These are phyloP conservation scores for Piloderma croceum DNA, from an alignment of 768 basidiomycete genomes.

Conservation along the genomic window DNA sequence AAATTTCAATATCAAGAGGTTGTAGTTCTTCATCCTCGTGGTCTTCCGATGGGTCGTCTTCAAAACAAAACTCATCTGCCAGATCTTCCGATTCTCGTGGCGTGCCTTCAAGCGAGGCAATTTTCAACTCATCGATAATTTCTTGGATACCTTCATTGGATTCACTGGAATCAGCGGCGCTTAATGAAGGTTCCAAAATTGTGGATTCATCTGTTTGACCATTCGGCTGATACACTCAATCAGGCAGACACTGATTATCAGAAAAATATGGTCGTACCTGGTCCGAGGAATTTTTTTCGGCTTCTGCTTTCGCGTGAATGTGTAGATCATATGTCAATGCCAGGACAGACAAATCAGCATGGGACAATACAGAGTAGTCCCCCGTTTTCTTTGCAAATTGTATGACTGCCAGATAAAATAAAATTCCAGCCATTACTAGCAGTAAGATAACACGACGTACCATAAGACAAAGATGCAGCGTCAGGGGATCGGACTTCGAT, in stretches of 20 bases:
- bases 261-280: conserved; percentile 19
- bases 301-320: conserved; percentile 30
- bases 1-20: too few species aligned
- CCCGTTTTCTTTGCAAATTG: conserved; percentile 93
- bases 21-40: conserved; percentile 25
- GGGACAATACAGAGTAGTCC: conserved; percentile 88
- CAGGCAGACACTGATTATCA: background rate
- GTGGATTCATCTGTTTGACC: conserved; percentile 28
- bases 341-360: conserved; percentile 84
- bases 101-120: conserved; percentile 9
- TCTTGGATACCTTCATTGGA: conserved; percentile 1
- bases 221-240: conserved; percentile 17
- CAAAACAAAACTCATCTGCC: conserved; percentile 12
- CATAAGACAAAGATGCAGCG: conserved; percentile 58
- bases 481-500: conserved; percentile 68
- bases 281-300: conserved; percentile 18
- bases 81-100: conserved; percentile 15
- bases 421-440: too few species aligned
- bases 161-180: conserved; percentile 11
- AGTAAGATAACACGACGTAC: conserved; percentile 29
- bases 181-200: conserved; percentile 2
- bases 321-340: conserved; percentile 83
- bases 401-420: conserved; percentile 71
- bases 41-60: conserved; percentile 5
- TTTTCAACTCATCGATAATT: conserved; percentile 12